These are phyloP conservation scores for Aspergillus olivimuriae DNA, from an alignment of 495 filamentous ascomycete species.

Conservation along the genomic window DNA sequence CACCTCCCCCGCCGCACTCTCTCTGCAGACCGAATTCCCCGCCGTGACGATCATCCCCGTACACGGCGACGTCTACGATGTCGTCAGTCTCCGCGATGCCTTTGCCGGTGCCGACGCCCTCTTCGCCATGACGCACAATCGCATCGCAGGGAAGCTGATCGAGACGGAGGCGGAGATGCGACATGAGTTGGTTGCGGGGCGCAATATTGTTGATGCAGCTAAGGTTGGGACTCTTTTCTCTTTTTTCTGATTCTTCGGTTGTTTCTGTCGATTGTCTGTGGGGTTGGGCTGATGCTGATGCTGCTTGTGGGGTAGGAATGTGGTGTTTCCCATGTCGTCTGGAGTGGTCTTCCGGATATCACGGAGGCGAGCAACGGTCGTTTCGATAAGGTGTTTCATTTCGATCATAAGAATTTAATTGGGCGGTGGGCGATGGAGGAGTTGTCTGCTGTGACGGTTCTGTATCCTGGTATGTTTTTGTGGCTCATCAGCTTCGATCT, in stretches of 20 bases:
- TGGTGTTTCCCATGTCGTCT: conserved; percentile 30
- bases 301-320: too few relatives aligned
- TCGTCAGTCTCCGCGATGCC: conserved; percentile 16
- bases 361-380: conserved; percentile 4
- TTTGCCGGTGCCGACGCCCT: conserved; percentile 26
- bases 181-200: conserved; percentile 23
- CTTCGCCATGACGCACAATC: conserved; percentile 29
- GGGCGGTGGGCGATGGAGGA: conserved; percentile 10
- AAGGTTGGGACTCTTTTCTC: conserved; percentile 6
- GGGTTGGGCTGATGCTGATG: too few relatives aligned
- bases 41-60: conserved; percentile 6
- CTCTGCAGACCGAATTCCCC: conserved; percentile 1
- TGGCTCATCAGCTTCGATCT: too few relatives aligned
- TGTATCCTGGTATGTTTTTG: conserved; percentile 17
- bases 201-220: conserved; percentile 27
- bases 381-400: conserved; percentile 12
- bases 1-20: conserved; percentile 10
- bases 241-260: neutral
- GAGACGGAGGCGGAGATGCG: conserved; percentile 21
- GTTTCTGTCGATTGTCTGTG: too few relatives aligned
- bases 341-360: conserved; percentile 26
- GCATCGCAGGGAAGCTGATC: conserved; percentile 1
- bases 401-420: conserved; percentile 15
- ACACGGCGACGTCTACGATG: conserved; percentile 17
- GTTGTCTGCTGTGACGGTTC: conserved; percentile 8